These are phyloP conservation scores for Celoporthe dispersa DNA, from an alignment of 2,329 filamentous ascomycete species.

Conservation along the genomic window DNA sequence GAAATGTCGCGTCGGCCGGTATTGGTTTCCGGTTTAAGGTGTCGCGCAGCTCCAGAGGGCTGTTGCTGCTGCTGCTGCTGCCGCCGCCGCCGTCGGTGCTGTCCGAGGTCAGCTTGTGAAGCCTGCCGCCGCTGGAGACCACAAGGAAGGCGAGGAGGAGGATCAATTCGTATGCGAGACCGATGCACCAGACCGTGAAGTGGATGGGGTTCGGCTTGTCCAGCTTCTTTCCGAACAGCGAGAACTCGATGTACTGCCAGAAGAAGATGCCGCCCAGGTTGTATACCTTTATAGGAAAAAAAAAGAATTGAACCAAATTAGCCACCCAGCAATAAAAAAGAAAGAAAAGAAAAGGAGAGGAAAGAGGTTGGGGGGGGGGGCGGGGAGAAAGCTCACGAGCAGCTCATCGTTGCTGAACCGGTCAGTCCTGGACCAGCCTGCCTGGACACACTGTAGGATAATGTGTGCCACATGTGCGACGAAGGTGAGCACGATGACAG, in stretches of 20 bases:
- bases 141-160: conserved; percentile 72
- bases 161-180: conserved; percentile 71
- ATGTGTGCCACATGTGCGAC: conserved; percentile 75
- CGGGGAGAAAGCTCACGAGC: conserved; percentile 19
- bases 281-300: conserved; percentile 68
- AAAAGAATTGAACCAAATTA: conserved; percentile 2
- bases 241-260: conserved; percentile 83
- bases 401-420: conserved; percentile 28
- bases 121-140: conserved; percentile 62
- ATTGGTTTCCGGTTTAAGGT: conserved; percentile 54
- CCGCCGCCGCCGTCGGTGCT: conserved; percentile 15
- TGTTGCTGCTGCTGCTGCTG: conserved; percentile 48
- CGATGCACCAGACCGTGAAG: conserved; percentile 77
- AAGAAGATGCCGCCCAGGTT: conserved; percentile 84
- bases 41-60: conserved; percentile 35
- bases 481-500: conserved; percentile 74
- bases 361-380: background rate
- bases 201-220: conserved; percentile 82
- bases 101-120: conserved; percentile 41
- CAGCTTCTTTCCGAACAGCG: conserved; percentile 76
- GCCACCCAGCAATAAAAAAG: background rate
- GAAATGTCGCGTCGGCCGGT: conserved; percentile 24
- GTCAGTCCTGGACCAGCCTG: conserved; percentile 42
- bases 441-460: conserved; percentile 72
- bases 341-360: too few species aligned